phyloP scores from a whole-genome alignment of 139 green algal species.

The Dunaliella sp. region DNA sequence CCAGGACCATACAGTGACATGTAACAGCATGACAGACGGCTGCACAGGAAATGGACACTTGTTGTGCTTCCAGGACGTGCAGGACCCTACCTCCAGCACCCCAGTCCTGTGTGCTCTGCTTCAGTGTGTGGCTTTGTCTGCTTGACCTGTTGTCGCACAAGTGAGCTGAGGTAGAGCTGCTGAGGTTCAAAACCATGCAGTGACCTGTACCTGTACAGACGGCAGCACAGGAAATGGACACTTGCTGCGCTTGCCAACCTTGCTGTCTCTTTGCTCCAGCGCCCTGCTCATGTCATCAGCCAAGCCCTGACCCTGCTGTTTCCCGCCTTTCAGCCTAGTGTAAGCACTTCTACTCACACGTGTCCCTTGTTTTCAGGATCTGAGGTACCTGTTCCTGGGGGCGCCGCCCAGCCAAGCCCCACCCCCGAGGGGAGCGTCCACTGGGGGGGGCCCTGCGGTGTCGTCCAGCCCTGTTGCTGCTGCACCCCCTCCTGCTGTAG shows the following conservation, averaged over 20 bases:
- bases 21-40: too few species aligned
- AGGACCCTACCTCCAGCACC: too few species aligned
- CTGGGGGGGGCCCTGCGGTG: neutral
- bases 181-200: neutral
- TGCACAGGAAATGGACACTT: too few species aligned
- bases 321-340: neutral
- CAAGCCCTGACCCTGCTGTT: neutral
- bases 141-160: too few species aligned
- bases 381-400: conserved; percentile 10
- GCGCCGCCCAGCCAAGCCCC: conserved; percentile 25
- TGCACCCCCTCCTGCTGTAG: neutral
- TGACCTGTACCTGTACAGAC: too few species aligned
- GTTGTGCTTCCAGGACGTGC: too few species aligned
- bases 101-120: too few species aligned
- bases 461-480: neutral
- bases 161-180: too few species aligned
- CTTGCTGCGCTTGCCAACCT: too few species aligned
- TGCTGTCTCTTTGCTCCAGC: neutral
- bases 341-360: neutral
- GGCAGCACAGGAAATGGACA: too few species aligned
- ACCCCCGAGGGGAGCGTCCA: neutral
- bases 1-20: too few species aligned
- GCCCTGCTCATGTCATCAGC: neutral
- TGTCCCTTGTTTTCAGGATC: neutral
- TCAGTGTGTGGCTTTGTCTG: too few species aligned